Conservation (phyloP, 495 filamentous ascomycete species). For the Mycothermus thermophilus region DNA sequence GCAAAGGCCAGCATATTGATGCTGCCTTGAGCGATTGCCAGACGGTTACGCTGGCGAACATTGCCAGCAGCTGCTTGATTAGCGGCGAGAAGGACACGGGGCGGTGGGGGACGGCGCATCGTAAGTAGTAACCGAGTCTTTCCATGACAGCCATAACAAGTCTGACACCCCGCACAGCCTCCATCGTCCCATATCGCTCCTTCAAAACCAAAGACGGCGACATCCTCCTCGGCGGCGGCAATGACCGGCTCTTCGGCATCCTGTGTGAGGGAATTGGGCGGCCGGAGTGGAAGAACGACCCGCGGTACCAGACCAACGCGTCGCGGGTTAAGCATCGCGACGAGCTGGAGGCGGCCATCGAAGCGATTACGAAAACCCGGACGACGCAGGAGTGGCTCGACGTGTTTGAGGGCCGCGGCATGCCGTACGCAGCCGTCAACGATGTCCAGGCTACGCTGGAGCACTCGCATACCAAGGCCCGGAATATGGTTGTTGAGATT, state of each 20-base stretch:
- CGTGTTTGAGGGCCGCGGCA: conserved; percentile 73
- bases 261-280: conserved; percentile 65
- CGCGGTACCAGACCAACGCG: conserved; percentile 67
- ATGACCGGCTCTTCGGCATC: conserved; percentile 80
- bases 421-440: conserved; percentile 93
- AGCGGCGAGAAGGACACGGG: conserved; percentile 78
- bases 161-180: conserved; percentile 53
- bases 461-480: conserved; percentile 72
- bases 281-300: conserved; percentile 66
- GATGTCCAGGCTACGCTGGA: conserved; percentile 73
- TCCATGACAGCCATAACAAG: conserved; percentile 7
- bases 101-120: conserved; percentile 91
- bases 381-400: conserved; percentile 84
- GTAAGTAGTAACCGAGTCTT: conserved; percentile 34
- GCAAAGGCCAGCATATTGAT: conserved; percentile 79
- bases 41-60: conserved; percentile 80
- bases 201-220: conserved; percentile 91
- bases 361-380: conserved; percentile 55
- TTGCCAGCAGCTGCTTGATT: conserved; percentile 83
- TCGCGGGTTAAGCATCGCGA: conserved; percentile 64
- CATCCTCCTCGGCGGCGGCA: conserved; percentile 84
- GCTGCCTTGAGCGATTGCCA: conserved; percentile 85
- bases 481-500: conserved; percentile 78
- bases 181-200: conserved; percentile 86
- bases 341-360: conserved; percentile 63